Conservation (phyloP, 441 rosid genomes). For the Mallotus japonicus region DNA sequence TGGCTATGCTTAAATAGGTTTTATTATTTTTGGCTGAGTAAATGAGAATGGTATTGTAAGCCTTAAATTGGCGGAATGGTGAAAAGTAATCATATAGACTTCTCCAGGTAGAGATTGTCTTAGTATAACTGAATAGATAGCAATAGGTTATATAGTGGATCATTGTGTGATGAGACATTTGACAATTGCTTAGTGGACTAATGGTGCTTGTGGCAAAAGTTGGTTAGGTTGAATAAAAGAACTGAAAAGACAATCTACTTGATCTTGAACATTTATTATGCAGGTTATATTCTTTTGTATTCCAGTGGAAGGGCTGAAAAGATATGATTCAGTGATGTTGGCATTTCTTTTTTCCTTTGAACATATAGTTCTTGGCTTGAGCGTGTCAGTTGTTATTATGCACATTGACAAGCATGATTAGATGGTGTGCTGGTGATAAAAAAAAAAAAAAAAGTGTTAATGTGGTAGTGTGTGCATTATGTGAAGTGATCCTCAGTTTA, state of each 20-base stretch:
- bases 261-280: conserved; percentile 2
- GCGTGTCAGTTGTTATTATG: background rate
- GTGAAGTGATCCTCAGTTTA: background rate
- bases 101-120: background rate
- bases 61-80: background rate
- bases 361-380: background rate
- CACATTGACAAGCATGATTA: background rate
- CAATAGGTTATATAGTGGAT: background rate
- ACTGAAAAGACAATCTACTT: background rate
- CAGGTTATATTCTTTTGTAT: background rate
- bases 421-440: background rate
- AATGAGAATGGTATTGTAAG: background rate
- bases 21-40: background rate
- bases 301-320: background rate
- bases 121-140: background rate
- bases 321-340: background rate
- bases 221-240: background rate
- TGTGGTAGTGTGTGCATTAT: too few relatives aligned
- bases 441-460: background rate
- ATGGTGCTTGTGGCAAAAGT: background rate
- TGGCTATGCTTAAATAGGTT: background rate
- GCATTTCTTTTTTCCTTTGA: background rate
- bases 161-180: background rate
- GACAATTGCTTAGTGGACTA: background rate
- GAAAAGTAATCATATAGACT: background rate